Conservation (phyloP, 371 early-diverging fungal species). For the Lichtheimia ornata region DNA sequence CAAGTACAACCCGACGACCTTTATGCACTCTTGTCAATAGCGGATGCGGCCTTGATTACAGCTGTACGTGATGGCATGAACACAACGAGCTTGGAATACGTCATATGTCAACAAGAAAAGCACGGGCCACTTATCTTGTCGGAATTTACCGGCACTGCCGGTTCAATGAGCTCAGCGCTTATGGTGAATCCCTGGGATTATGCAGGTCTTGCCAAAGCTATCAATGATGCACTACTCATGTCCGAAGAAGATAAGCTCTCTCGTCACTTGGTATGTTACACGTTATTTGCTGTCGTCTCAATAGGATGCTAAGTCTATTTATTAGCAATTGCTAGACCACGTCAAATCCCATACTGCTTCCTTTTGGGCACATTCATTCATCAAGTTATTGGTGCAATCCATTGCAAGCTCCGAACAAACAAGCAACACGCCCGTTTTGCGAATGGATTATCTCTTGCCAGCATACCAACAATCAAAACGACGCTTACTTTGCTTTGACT, state of each 20-base stretch:
- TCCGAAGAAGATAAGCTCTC: conserved; percentile 74
- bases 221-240: conserved; percentile 90
- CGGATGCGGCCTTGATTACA: conserved; percentile 96
- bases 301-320: not conserved
- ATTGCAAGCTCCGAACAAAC: conserved; percentile 54
- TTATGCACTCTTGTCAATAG: conserved; percentile 90
- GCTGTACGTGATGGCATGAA: conserved; percentile 99
- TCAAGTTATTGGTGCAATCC: conserved; percentile 57
- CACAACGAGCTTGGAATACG: conserved; percentile 96
- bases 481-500: conserved; percentile 84
- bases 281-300: not conserved
- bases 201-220: conserved; percentile 88
- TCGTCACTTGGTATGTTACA: conserved; percentile 67
- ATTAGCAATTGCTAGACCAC: conserved; percentile 80
- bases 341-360: conserved; percentile 89
- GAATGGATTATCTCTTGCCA: conserved; percentile 40
- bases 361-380: conserved; percentile 90
- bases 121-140: conserved; percentile 92
- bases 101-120: conserved; percentile 94
- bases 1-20: conserved; percentile 93
- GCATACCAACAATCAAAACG: conserved; percentile 60
- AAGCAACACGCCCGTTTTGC: conserved; percentile 70
- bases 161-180: conserved; percentile 86
- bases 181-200: conserved; percentile 99
- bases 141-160: conserved; percentile 97